Percentiles rank a stretch among this genome's conserved stretches.
phyloP scores from a whole-genome alignment of 805 yeast species.

The Jamesozyma gamospora region DNA sequence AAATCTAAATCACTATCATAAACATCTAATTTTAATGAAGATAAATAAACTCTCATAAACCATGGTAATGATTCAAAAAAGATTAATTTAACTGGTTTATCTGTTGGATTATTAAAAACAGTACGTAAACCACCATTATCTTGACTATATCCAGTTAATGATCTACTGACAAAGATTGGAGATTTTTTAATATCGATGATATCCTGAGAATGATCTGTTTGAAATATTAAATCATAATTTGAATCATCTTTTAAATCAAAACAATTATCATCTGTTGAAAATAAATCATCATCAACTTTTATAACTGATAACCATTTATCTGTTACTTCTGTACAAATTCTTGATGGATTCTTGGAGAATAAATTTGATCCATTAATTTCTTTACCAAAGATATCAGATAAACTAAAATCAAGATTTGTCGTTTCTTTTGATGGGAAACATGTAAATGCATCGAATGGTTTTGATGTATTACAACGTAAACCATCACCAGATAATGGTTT shows the following conservation, averaged over 20 bases:
- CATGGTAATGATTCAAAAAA: constrained; percentile 85
- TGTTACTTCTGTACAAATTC: constrained; percentile 32
- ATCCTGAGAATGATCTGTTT: constrained; percentile 37
- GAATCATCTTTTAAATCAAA: constrained; percentile 26
- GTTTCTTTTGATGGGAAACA: constrained; percentile 70
- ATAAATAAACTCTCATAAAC: constrained; percentile 78
- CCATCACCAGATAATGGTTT: constrained; percentile 62
- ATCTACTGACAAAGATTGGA: constrained; percentile 68
- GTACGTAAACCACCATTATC: constrained; percentile 84
- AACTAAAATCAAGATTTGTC: constrained; percentile 37
- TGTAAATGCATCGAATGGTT: constrained; percentile 48
- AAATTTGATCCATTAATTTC: constrained; percentile 54
- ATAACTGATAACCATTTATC: constrained; percentile 39
- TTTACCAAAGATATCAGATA: constrained; percentile 64
- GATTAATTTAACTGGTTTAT: constrained; percentile 38
- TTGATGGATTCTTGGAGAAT: constrained; percentile 37
- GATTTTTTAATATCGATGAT: constrained; percentile 37
- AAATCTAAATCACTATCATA: constrained; percentile 9
- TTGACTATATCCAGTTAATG: constrained; percentile 85
- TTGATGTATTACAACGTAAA: constrained; percentile 63
- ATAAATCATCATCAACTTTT: constrained; percentile 21
- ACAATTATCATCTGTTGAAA: constrained; percentile 30
- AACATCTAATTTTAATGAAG: constrained; percentile 42
- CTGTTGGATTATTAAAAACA: constrained; percentile 59
- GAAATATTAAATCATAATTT: constrained; percentile 24